phyloP scores from a whole-genome alignment of 352 stramenopile genomes.

The Globisporangium apiculatum region DNA sequence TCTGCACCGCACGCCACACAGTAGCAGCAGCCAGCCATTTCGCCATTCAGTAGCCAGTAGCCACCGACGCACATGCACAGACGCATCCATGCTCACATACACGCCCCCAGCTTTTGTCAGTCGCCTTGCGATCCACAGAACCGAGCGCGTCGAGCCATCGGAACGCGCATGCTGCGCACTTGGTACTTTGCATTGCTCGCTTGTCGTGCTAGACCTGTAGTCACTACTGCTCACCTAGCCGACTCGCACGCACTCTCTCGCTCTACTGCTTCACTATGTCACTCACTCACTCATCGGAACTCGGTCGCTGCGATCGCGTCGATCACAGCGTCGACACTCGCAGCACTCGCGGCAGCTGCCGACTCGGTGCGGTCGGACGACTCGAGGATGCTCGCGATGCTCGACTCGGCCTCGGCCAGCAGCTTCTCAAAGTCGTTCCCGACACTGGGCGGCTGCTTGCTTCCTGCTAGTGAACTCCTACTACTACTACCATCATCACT shows the following conservation, averaged over 20 bases:
- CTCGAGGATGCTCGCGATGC: conserved; percentile 39
- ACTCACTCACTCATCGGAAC: conserved; percentile 2
- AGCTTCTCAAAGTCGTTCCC: conserved; percentile 64
- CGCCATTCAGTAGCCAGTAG: neutral
- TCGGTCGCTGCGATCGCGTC: conserved; percentile 8
- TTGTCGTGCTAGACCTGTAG: no score
- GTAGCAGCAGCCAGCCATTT: neutral
- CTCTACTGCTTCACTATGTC: neutral
- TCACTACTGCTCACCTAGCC: no score
- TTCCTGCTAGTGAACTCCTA: conserved; percentile 3
- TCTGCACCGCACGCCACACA: neutral
- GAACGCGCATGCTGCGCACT: no score
- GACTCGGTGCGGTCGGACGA: neutral
- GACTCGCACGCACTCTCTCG: neutral
- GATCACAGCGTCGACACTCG: conserved; percentile 11
- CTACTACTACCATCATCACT: no score
- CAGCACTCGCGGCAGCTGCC: neutral
- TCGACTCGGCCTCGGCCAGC: conserved; percentile 63
- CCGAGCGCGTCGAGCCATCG: no score
- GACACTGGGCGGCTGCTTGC: conserved; percentile 29
- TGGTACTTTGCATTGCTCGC: no score
- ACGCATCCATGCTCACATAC: neutral
- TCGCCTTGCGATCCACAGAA: no score
- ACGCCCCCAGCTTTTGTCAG: no score
- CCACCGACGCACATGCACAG: neutral